Percentiles rank a stretch among this genome's conserved stretches.
Evolutionary conservation across 306 rosid genomes (phyloP).

Genomic region (Glycine soja): DNA sequence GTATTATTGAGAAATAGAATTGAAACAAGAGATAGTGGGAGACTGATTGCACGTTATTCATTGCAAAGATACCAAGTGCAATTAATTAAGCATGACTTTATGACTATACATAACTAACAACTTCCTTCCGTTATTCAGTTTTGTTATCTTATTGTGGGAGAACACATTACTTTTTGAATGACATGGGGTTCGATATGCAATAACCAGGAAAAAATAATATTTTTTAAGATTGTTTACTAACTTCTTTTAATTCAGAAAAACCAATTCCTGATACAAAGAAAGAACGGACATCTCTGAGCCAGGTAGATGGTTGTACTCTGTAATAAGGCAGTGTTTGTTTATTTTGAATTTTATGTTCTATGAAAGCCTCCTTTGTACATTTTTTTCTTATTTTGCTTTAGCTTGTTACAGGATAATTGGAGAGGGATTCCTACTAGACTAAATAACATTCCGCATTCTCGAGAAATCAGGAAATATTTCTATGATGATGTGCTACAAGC

Average conservation of each 20-base stretch:
- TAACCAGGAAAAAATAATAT: neutral
- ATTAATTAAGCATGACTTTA: neutral
- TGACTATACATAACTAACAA: neutral
- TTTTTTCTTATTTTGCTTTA: conserved; percentile 54
- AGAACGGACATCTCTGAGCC: conserved; percentile 53
- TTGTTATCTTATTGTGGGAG: conserved; percentile 15
- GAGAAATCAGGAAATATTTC: conserved; percentile 90
- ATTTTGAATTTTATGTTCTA: conserved; percentile 2
- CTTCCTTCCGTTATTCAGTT: conserved; percentile 12
- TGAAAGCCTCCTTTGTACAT: conserved; percentile 41
- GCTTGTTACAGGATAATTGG: conserved; percentile 85
- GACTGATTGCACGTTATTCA: neutral
- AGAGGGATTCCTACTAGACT: conserved; percentile 94
- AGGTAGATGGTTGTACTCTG: conserved; percentile 55
- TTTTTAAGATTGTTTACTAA: conserved; percentile 23
- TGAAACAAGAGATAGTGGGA: neutral
- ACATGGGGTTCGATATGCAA: neutral
- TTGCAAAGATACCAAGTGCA: neutral
- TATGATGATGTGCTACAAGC: conserved; percentile 84
- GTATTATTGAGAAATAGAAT: neutral
- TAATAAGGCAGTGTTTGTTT: conserved; percentile 26
- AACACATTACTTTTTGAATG: neutral
- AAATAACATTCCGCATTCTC: conserved; percentile 93
- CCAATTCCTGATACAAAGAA: conserved; percentile 48
- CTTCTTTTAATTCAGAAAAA: conserved; percentile 62